Base-by-base conservation (phyloP, 2,329 filamentous ascomycete species). In the Beauveria australis region DNA sequence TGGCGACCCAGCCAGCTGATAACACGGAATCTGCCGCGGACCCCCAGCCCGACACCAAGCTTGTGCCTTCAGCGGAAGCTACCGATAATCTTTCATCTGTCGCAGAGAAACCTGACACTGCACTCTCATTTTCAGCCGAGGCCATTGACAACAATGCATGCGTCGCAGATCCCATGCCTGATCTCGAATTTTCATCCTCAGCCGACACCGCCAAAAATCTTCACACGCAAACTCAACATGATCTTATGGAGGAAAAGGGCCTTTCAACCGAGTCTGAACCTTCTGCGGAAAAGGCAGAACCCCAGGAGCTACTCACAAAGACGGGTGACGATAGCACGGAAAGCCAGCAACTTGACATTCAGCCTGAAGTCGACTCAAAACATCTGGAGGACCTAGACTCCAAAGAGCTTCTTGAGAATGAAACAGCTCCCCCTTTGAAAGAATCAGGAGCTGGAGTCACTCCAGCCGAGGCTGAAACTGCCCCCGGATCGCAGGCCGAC, bases 301-400 rank as follows among this genome's bases (percentile, higher is more conserved):
- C 62, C 24, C 61, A 49, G 63, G 58, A 57, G 26, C 28, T 43
- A 10, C n/a, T 59, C 7, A 33, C 54, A 22, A 56, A 66, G 61
- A 66, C 64, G 63, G 52, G 44, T 47, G 66, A 63, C 63, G 64
- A 60, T 47, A 65, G 62, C 41, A 61, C 59, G 54, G 62, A 55
- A 47, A 41, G 52, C 5, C 60, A 53, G 22, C 37, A 53, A 28
- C 37, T 51, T 7, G 60, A 30, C 2, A 14, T 10, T n/a, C 47
- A 30, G 10, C n/a, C 43, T 4, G 30, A 54, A 8, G n/a, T 44
- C 18, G 51, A 52, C 12, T 24, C 37, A 5, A 33, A 30, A 26
- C 12, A 24, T 19, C 24, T 14, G 28, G 9, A 19, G 14, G 55
- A 51, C 22, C 26, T 26, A 2, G 1, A 16, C 19, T 33, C 6